These are phyloP conservation scores for Diplodia mutila DNA, from an alignment of 2,329 filamentous ascomycete species.

Conservation along the genomic window DNA sequence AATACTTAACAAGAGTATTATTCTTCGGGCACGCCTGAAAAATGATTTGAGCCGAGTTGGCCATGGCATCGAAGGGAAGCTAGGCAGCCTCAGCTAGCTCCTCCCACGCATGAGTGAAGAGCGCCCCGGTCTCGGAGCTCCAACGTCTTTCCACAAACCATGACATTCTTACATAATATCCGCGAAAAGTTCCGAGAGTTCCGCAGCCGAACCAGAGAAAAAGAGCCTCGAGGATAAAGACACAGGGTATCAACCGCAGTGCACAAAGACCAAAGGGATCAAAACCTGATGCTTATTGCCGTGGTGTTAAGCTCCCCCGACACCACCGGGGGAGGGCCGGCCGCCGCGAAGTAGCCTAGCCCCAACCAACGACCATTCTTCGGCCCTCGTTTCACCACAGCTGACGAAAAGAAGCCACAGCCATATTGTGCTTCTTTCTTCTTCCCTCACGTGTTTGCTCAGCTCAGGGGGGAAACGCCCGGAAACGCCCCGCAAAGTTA, in stretches of 20 bases:
- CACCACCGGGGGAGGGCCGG: not conserved
- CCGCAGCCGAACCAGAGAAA: not conserved
- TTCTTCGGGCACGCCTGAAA: not conserved
- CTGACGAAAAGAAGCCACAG: not conserved
- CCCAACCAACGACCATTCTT: not conserved
- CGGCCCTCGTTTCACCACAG: not conserved
- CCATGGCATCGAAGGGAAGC: not conserved
- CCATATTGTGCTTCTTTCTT: not conserved
- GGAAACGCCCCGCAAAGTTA: too few relatives aligned
- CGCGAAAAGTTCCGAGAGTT: too few relatives aligned
- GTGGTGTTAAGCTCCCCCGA: not conserved
- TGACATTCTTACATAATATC: not conserved
- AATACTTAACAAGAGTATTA: too few relatives aligned
- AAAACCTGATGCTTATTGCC: not conserved
- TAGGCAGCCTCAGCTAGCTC: not conserved
- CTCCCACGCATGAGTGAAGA: not conserved
- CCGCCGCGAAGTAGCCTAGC: not conserved
- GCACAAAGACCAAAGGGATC: not conserved
- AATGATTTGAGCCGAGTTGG: not conserved
- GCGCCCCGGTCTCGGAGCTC: not conserved
- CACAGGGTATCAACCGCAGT: too few relatives aligned
- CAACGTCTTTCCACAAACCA: not conserved
- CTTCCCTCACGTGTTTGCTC: not conserved
- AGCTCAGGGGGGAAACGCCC: not conserved
- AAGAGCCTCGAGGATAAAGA: not conserved